These are phyloP conservation scores for Symbiodinium pilosum DNA, from an alignment of 73 alveolate genomes.

Conservation along the genomic window DNA sequence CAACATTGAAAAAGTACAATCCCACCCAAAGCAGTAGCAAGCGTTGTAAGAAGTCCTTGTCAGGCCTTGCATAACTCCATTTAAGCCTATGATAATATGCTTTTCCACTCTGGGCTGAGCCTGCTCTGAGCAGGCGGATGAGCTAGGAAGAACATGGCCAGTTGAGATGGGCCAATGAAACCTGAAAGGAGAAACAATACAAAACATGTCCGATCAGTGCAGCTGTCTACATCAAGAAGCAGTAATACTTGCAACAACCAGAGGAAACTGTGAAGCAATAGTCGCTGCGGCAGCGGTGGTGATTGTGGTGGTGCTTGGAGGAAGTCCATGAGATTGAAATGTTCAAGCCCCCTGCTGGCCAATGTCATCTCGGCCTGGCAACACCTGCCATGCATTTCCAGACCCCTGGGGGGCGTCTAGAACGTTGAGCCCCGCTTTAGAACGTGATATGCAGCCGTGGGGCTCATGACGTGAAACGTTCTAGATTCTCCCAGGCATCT, in stretches of 20 bases:
- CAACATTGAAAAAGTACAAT: too few species aligned
- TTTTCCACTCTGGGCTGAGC: too few species aligned
- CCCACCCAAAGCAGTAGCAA: too few species aligned
- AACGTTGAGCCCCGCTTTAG: background rate
- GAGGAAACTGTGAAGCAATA: too few species aligned
- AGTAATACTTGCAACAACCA: background rate
- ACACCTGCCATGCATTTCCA: constrained; percentile 27
- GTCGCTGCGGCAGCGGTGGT: too few species aligned
- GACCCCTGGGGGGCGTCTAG: background rate
- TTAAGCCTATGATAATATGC: too few species aligned
- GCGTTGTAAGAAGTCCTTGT: too few species aligned
- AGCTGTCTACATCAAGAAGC: background rate
- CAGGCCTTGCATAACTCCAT: too few species aligned
- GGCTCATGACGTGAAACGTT: too few species aligned
- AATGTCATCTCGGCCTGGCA: constrained; percentile 31
- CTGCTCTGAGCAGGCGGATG: constrained; percentile 37
- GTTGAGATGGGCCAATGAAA: constrained; percentile 15
- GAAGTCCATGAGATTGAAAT: background rate
- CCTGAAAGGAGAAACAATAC: background rate
- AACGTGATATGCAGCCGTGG: too few species aligned
- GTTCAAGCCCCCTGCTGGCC: constrained; percentile 1
- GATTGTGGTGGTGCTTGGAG: background rate
- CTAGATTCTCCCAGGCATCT: too few species aligned
- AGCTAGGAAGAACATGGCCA: constrained; percentile 61
- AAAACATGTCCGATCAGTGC: background rate